Conservation (phyloP, 2,329 filamentous ascomycete species). For the Apiospora sp. region DNA sequence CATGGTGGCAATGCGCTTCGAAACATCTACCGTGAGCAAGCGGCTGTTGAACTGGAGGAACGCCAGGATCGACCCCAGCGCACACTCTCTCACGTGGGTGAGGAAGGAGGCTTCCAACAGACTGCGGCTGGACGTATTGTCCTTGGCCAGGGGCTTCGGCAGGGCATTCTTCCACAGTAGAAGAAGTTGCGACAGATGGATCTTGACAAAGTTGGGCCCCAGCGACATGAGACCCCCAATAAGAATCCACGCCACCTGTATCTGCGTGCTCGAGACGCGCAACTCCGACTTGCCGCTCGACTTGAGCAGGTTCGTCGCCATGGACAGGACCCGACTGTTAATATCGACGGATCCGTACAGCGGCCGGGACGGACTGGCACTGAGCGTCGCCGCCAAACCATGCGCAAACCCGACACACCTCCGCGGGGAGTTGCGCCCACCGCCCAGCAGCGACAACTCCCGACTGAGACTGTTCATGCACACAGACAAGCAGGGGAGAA, state of each 20-base stretch:
- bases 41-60: slow-evolving; percentile 95
- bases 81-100: slow-evolving; percentile 93
- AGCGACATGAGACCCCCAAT: slow-evolving; percentile 97
- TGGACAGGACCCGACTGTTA: slow-evolving; percentile 87
- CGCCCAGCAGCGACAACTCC: slow-evolving; percentile 80
- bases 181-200: slow-evolving; percentile 92
- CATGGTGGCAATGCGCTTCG: slow-evolving; percentile 91
- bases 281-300: slow-evolving; percentile 91
- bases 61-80: slow-evolving; percentile 86
- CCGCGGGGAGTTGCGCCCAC: slow-evolving; percentile 79
- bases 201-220: slow-evolving; percentile 98
- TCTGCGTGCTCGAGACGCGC: slow-evolving; percentile 89
- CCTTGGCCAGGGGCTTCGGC: slow-evolving; percentile 91
- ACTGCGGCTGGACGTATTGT: slow-evolving; percentile 85
- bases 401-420: slow-evolving; percentile 92
- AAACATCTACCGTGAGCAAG: slow-evolving; percentile 90
- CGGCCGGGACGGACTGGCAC: slow-evolving; percentile 86
- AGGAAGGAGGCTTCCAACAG: slow-evolving; percentile 91
- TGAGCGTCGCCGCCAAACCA: slow-evolving; percentile 88
- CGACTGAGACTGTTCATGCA: slow-evolving; percentile 95
- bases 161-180: slow-evolving; percentile 97
- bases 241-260: slow-evolving; percentile 97
- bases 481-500: slow-evolving; percentile 89
- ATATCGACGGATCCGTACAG: slow-evolving; percentile 96
- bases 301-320: slow-evolving; percentile 92